Evolutionary conservation across 768 basidiomycete genomes (phyloP).

Genomic region (Russula earlei): DNA sequence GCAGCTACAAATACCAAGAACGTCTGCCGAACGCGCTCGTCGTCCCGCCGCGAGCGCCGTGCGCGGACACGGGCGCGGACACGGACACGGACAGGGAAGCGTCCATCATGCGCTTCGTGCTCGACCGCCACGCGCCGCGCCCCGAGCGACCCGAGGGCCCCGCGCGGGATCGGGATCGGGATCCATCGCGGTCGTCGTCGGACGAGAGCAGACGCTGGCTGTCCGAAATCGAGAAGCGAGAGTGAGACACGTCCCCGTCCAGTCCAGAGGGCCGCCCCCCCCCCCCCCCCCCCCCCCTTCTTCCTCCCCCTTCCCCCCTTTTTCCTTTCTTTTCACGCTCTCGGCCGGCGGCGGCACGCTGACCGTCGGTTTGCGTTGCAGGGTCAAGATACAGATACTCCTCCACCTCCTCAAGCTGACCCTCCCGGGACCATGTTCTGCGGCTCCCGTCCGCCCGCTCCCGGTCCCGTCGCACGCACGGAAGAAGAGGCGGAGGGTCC

Average conservation of each 20-base stretch:
- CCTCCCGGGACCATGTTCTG: constrained; percentile 37
- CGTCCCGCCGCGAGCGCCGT: too few relatives aligned
- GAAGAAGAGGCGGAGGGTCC: constrained; percentile 16
- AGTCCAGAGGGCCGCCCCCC: too few relatives aligned
- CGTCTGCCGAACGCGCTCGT: constrained; percentile 21
- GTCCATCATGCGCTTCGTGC: constrained; percentile 19
- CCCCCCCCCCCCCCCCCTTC: too few relatives aligned
- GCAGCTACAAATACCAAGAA: constrained; percentile 53
- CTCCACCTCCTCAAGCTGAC: constrained; percentile 58
- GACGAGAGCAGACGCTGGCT: constrained; percentile 31
- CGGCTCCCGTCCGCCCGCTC: constrained; percentile 20
- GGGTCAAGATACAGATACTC: constrained; percentile 68
- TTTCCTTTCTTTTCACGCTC: too few relatives aligned
- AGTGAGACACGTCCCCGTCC: constrained; percentile 34
- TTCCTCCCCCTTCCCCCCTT: too few relatives aligned
- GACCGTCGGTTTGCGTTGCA: too few relatives aligned
- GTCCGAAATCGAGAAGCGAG: constrained; percentile 24
- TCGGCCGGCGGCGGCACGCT: too few relatives aligned
- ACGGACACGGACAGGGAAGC: constrained; percentile 27
- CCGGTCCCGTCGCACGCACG: constrained; percentile 9
- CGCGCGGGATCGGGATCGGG: too few relatives aligned
- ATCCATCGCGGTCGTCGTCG: too few relatives aligned
- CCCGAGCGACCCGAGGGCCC: constrained; percentile 18
- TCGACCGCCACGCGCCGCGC: constrained; percentile 3
- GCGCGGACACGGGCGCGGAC: too few relatives aligned